Evolutionary conservation across 164 flowering plant genomes (phyloP).

Genomic region (Sedum album): DNA sequence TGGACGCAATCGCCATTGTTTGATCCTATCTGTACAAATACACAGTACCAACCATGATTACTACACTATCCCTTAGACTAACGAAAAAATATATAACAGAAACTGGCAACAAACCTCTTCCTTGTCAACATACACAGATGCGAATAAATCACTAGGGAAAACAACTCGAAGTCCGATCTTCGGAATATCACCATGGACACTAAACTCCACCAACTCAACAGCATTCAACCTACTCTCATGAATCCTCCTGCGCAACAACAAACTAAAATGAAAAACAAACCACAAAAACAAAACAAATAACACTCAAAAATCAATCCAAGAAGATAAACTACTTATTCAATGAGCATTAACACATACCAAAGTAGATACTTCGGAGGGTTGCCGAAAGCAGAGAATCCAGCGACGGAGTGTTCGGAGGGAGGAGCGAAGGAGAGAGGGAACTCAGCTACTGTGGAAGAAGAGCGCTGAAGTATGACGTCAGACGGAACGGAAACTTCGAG

Average conservation of each 20-base stretch:
- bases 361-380: not conserved
- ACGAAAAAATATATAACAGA: not conserved
- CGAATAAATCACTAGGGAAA: conserved; percentile 3
- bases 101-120: not conserved
- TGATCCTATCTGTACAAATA: not conserved
- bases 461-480: not conserved
- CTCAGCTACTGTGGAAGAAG: not conserved
- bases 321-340: not conserved
- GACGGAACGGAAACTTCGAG: not conserved
- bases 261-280: not conserved
- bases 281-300: not conserved
- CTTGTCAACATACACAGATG: not conserved
- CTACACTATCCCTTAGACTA: too few species aligned
- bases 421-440: not conserved
- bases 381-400: conserved; percentile 3
- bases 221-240: not conserved
- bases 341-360: not conserved
- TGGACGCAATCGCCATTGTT: not conserved
- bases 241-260: conserved; percentile 7
- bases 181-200: not conserved
- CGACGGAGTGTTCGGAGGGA: not conserved
- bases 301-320: not conserved
- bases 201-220: conserved; percentile 1
- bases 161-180: not conserved
- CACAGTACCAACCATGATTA: too few species aligned